Evolutionary conservation across 106 monocot genomes (phyloP), one percentile per base, ranked within the genome.

Genomic region (Dioscorea zingiberensis): DNA sequence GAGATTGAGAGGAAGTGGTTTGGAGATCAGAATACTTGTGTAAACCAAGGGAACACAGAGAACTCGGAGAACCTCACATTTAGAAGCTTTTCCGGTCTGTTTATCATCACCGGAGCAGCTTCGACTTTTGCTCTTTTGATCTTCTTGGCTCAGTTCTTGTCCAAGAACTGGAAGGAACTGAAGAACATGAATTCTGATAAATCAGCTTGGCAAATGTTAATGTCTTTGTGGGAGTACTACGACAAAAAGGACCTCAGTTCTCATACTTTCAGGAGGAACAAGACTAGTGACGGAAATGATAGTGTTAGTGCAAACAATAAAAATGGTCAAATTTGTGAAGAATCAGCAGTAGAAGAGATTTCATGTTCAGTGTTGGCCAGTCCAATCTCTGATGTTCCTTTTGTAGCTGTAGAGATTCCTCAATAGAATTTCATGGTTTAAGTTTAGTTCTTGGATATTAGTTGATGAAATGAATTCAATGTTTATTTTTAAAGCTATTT

Each of bases 101-200:
- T 74, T 61, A 26, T 74, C 8, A 58, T 74, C 27, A 66, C 73
- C 3, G 73, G 66, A 21, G 18, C 21, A 11, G 18, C 66, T 29
- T 66, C 73, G 19, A 30, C 59, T 13, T 47, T 18, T 44, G 69
- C 57, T 0, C 47, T 76, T 25, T 47, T 76, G 3, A 56, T 70
- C n/a, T 76, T 46, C 69, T 30, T 76, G 0, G 10, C 30, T 3
- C 13, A 14, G 18, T 76, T 76, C 64, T 27, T 76, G 22, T 64
- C 56, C 49, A 49, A 58, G 18, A 76, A 76, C 19, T 70, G 70
- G 69, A 12, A 76, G 28, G 69, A 69, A 14, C 21, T 76, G n/a
- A 70, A 8, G 47, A 49, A 7, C 15, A 32, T 69, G 7, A 29
- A 25, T 21, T 16, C 17, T 27, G 59, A 28, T 29, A 28, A 28